Conservation (phyloP, 148 eudicot species). For the Arbutus unedo region DNA sequence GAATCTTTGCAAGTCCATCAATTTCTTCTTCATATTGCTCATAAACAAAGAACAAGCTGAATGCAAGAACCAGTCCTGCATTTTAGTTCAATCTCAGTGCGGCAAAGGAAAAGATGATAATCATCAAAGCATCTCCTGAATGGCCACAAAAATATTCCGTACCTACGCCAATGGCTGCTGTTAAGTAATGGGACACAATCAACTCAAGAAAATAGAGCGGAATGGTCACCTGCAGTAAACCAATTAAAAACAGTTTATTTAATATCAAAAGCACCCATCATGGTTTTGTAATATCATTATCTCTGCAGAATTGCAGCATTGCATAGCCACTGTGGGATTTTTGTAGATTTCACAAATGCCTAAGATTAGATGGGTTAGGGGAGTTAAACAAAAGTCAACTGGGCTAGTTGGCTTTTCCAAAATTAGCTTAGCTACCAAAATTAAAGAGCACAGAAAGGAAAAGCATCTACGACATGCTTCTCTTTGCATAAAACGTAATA, state of each 20-base stretch:
- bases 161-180: conserved; percentile 61
- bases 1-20: conserved; percentile 30
- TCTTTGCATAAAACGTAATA: conserved; percentile 1
- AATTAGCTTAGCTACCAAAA: not conserved
- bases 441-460: not conserved
- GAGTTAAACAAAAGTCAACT: too few species aligned
- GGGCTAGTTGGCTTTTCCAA: not conserved
- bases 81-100: conserved; percentile 10
- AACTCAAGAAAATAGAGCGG: conserved; percentile 52
- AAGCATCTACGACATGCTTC: not conserved
- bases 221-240: conserved; percentile 46
- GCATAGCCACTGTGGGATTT: too few species aligned
- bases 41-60: conserved; percentile 66
- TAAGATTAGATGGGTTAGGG: too few species aligned
- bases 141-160: conserved; percentile 18
- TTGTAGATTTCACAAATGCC: too few species aligned
- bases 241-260: conserved; percentile 13
- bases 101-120: not conserved
- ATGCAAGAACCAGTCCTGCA: conserved; percentile 69
- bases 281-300: not conserved
- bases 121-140: not conserved
- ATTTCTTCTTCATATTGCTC: conserved; percentile 86
- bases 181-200: conserved; percentile 45
- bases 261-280: not conserved
- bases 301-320: too few species aligned